Percentiles rank a stretch among this genome's conserved stretches.
phyloP scores from a whole-genome alignment of 2,329 filamentous ascomycete species.

The Cercospora zeae-maydis region DNA sequence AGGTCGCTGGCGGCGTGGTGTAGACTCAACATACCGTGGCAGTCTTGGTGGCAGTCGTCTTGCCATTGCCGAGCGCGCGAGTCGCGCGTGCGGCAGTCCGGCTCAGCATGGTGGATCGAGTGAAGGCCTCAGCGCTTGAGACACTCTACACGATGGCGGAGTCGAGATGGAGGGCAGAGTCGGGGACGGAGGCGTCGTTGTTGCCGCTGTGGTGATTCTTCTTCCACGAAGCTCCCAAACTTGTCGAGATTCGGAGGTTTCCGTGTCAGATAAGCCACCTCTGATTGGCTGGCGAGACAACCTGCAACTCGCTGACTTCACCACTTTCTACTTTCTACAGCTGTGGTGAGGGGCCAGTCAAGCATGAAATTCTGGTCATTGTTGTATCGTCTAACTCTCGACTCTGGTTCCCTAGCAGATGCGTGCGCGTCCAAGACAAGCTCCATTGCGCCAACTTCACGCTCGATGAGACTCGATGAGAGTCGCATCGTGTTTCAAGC shows the following conservation, averaged over 20 bases:
- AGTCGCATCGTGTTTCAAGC: too few species aligned
- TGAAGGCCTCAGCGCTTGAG: conserved; percentile 36
- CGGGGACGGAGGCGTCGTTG: not conserved
- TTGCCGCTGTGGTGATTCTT: conserved; percentile 1
- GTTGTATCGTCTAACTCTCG: too few species aligned
- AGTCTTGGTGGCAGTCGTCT: conserved; percentile 49
- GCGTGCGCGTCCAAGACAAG: too few species aligned
- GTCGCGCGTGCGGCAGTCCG: conserved; percentile 85
- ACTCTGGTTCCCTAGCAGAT: too few species aligned
- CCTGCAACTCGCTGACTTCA: not conserved
- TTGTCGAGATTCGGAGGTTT: conserved; percentile 1
- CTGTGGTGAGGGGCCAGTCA: not conserved
- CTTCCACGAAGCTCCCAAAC: conserved; percentile 4
- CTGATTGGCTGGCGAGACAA: not conserved
- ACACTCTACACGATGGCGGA: conserved; percentile 22
- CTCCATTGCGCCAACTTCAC: too few species aligned
- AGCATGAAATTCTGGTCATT: too few species aligned
- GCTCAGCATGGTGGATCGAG: conserved; percentile 72
- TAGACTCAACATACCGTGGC: conserved; percentile 42
- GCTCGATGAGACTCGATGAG: too few species aligned
- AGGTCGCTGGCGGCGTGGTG: conserved; percentile 6
- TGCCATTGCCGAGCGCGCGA: conserved; percentile 83
- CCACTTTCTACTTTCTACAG: not conserved
- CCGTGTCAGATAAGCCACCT: not conserved
- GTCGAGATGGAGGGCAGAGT: not conserved